Percentiles rank a stretch among this genome's conserved stretches.
Evolutionary conservation across 495 filamentous ascomycete genomes (phyloP).

Genomic region (Xylona heveae): DNA sequence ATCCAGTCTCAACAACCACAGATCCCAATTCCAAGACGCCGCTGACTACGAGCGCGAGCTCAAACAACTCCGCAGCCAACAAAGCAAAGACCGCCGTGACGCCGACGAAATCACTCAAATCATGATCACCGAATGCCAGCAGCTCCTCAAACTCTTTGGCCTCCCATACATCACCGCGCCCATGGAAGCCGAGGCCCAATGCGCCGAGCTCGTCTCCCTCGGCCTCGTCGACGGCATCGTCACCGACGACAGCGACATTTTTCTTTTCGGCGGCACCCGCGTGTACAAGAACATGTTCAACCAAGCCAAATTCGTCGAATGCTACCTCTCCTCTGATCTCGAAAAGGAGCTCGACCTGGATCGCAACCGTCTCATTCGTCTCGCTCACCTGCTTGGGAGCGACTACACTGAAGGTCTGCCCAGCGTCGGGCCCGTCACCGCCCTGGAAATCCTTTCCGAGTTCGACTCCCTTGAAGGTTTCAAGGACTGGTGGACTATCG

Average conservation of each 20-base stretch:
- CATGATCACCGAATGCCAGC: constrained; percentile 91
- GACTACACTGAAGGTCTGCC: constrained; percentile 90
- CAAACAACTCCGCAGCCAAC: constrained; percentile 67
- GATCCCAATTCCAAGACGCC: constrained; percentile 31
- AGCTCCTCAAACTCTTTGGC: constrained; percentile 73
- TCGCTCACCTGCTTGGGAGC: constrained; percentile 75
- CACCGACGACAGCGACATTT: constrained; percentile 95
- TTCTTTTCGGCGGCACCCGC: constrained; percentile 86
- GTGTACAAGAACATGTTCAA: constrained; percentile 99
- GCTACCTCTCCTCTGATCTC: constrained; percentile 71
- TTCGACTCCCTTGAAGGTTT: constrained; percentile 51
- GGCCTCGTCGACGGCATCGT: constrained; percentile 91
- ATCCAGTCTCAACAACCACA: constrained; percentile 55
- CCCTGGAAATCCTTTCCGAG: constrained; percentile 81
- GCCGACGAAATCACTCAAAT: constrained; percentile 86
- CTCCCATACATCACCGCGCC: constrained; percentile 92
- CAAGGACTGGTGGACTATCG: constrained; percentile 64
- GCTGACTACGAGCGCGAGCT: constrained; percentile 74
- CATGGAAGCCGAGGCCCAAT: constrained; percentile 98
- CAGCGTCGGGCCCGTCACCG: constrained; percentile 80
- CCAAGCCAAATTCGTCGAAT: constrained; percentile 89
- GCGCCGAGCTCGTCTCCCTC: constrained; percentile 68
- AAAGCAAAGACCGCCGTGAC: constrained; percentile 87
- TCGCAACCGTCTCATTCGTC: constrained; percentile 57
- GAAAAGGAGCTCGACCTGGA: constrained; percentile 77